Base-by-base conservation (phyloP, 768 basidiomycete genomes). In the Chalciporus piperatus region DNA sequence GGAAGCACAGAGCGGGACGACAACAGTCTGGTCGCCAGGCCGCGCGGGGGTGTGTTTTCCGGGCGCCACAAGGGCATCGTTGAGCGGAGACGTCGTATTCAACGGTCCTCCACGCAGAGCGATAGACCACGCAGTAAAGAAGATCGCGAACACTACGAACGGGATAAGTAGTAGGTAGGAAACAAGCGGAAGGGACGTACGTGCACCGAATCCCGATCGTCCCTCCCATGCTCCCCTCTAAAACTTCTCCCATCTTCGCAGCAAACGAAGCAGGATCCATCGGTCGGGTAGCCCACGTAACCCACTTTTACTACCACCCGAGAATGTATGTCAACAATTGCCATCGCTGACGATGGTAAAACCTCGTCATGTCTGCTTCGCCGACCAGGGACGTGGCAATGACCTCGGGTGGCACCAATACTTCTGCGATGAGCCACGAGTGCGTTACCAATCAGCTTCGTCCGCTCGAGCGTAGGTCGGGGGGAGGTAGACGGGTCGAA, bases 261-360 rank as follows among this genome's bases (percentile, higher is more conserved):
- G 72, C 58, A 11, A 77, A 50, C 16, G 58, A 41, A 3, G 58
- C 50, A 1, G 64, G 63, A 49, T 41, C 44, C 11, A 55, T 47
- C 30, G 51, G 7, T 5, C 22, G 13, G 63, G 20, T 25, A 23
- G 12, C 32, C 14, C 40, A 28, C 13, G n/a, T 48, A 28, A 40
- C 39, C 10, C 45, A 71, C 69, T 72, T 66, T 52, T 64, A 7
- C 74, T 74, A 10, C 83, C 83, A 3, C 75, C 68, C 9, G 77
- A 72, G 52, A 84, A 80, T 7, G 82, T 84, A 35, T 77, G 68
- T 9, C 84, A 82, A 42, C 82, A 83, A 60, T 85, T 82, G 6
- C 83, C 84, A 63, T 85, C 83, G 23, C 84, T 83, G 8, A 79
- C 72, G 23, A 84, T 69, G 9, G 80, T 82, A 61, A 59, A 74